Base-by-base conservation (phyloP, 2,329 filamentous ascomycete genomes). In the Clarireedia monteithiana region DNA sequence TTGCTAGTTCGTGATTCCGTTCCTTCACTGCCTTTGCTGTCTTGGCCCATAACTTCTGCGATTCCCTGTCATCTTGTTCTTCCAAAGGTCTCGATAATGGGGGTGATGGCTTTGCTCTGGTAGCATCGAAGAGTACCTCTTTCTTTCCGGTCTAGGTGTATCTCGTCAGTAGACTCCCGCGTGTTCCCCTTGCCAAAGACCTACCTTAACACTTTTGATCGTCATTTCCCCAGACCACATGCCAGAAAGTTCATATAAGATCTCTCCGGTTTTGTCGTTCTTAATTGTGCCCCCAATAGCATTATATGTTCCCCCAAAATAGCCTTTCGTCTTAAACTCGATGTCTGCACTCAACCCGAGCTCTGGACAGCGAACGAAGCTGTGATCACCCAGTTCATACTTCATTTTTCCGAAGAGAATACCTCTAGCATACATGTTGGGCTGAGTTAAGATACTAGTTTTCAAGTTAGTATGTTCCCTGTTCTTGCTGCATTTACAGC, bases 331-430 rank as follows among this genome's bases (percentile, higher is more conserved):
- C 75, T 97, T 97, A 80, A 99, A 99, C 63, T 99, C 94, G 59
- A 99, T 84, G 69, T 99, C 92, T 58, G 91, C 92, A 26, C 84
- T 81, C 17, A 99, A 78, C 57, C 91, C 86, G 17, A 90, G 81
- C 70, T 97, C 92, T 0, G 92, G 90, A 70, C 94, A 97, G 62
- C 86, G 82, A 20, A 99, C 89, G 65, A 91, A 89, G 70, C 91
- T 96, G 74, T 96, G 91, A 70, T 97, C 92, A 61, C 92, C 94
- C 6, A 99, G 83, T 75, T 99, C 94, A 72, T 97, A 99, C 72
- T 96, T 97, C 94, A 99, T 97, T 72, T 96, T 97, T 48, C 94
- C 94, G 67, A 99, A 96, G 7, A 99, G 77, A 58, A 99, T 97
- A 38, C 94, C 92, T 60, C 94, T 83, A 23, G 92, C 94, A 71